phyloP scores from a whole-genome alignment of 306 rosid genomes.

The Ormosia semicastrata region DNA sequence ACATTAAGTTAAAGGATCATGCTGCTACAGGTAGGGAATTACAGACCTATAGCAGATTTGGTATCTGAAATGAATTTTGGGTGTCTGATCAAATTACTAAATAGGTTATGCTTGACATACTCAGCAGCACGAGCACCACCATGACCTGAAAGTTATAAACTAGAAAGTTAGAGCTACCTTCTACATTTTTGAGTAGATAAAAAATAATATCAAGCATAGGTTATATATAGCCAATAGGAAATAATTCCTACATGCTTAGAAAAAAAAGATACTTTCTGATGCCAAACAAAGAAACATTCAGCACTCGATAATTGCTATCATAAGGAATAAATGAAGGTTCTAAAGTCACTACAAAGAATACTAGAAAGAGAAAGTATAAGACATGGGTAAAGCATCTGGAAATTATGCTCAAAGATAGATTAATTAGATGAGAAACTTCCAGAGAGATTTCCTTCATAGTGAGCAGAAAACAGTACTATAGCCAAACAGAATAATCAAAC shows the following conservation, averaged over 20 bases:
- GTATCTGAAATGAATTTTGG: slow-evolving; percentile 96
- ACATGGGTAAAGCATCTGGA: slow-evolving; percentile 2
- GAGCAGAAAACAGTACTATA: background rate
- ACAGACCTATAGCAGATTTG: slow-evolving; percentile 84
- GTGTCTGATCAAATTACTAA: slow-evolving; percentile 88
- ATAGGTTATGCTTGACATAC: slow-evolving; percentile 94
- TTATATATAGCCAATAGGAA: background rate
- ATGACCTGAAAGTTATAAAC: slow-evolving; percentile 67
- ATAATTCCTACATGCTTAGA: background rate
- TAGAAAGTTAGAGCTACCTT: slow-evolving; percentile 12
- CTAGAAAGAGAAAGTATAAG: slow-evolving; percentile 1
- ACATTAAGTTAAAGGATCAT: background rate
- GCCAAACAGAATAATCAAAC: background rate
- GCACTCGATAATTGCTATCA: background rate
- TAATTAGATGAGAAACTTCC: slow-evolving; percentile 8
- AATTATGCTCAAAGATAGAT: background rate
- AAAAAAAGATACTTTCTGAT: slow-evolving; percentile 3
- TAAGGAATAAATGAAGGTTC: slow-evolving; percentile 11
- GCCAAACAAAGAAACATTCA: background rate
- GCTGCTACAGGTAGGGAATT: background rate
- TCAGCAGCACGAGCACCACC: slow-evolving; percentile 99
- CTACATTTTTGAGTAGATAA: slow-evolving; percentile 2
- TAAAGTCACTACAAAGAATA: background rate
- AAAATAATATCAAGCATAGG: background rate
- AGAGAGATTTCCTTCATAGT: slow-evolving; percentile 8